Percentiles rank a stretch among this genome's conserved stretches.
phyloP scores from a whole-genome alignment of 129 eudicot species.

The Lonicera japonica region DNA sequence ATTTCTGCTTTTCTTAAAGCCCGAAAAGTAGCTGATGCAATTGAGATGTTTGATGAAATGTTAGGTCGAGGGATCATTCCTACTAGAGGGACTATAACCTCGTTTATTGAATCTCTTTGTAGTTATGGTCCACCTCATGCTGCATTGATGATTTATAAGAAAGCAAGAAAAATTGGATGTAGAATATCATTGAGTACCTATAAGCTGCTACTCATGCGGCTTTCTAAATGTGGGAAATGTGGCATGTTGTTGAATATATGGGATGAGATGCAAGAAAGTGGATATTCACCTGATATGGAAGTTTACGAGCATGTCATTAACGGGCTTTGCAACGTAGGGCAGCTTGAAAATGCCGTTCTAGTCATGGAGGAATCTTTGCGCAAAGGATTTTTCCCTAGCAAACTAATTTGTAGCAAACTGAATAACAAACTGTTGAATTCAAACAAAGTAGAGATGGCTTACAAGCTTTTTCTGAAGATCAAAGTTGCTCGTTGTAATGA shows the following conservation, averaged over 20 bases:
- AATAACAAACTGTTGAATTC: constrained; percentile 58
- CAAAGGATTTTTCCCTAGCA: constrained; percentile 78
- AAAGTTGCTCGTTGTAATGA: constrained; percentile 55
- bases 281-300: constrained; percentile 63
- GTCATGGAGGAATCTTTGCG: constrained; percentile 72
- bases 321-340: constrained; percentile 85
- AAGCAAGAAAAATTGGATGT: constrained; percentile 67
- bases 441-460: constrained; percentile 67
- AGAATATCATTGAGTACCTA: constrained; percentile 54
- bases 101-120: constrained; percentile 51
- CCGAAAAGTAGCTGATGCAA: constrained; percentile 75
- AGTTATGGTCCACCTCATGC: constrained; percentile 95
- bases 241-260: constrained; percentile 75
- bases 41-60: constrained; percentile 82
- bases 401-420: constrained; percentile 61
- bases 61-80: constrained; percentile 45
- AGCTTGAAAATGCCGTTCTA: constrained; percentile 62
- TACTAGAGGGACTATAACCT: constrained; percentile 57
- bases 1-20: constrained; percentile 54
- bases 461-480: constrained; percentile 65
- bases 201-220: constrained; percentile 65
- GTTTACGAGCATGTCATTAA: constrained; percentile 68
- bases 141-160: constrained; percentile 67
- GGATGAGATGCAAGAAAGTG: constrained; percentile 75
- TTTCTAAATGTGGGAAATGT: constrained; percentile 85